Base-by-base conservation (phyloP, 1,284 basidiomycete genomes). In the Cutaneotrichosporon spelunceum region DNA sequence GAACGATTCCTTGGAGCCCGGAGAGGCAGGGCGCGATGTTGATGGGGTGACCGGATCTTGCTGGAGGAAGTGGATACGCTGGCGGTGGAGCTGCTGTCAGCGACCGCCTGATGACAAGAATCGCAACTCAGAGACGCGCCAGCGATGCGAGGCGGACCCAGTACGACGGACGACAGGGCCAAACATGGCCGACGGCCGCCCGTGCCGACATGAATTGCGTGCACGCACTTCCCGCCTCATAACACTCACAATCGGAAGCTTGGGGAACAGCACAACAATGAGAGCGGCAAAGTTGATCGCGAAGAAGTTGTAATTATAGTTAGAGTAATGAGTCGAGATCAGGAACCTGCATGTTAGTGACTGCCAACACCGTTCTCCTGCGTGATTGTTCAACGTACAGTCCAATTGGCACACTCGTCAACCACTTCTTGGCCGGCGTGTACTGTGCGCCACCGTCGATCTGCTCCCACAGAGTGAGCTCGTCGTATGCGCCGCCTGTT, bases 371-470 rank as follows among this genome's bases (percentile, higher is more conserved):
- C 14, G 13, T n/a, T 29, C 48, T 3, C n/a, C 4, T 27, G 21
- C 26, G 3, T 4, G 1, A 27, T 13, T 13, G 13, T 30, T 14
- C 48, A 0, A 85, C 93, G 77, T 72, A 97, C 92, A 99, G 81
- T 36, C 85, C 85, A 71, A 98, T 90, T 2, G 95, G 95, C 10
- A 96, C 88, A 61, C 86, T 88, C 60, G 96, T 87, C 45, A 99
- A 82, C 92, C 94, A 99, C 78, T 99, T 99, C 82, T 95, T 97
- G 3, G 95, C 88, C 0, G 95, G 95, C 2, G 95, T 99, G 79
- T 99, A 96, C 73, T 99, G 95, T 0, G 94, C 95, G 44, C 95
- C 95, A 63, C 92, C 89, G 78, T 99, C 95, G 64, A 99, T 99
- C 83, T 99, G 95, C 77, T 99, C 95, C 95, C 95, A 99, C 27